phyloP scores from a whole-genome alignment of 2,329 filamentous ascomycete genomes.

The Aspergillus viridinutans region DNA sequence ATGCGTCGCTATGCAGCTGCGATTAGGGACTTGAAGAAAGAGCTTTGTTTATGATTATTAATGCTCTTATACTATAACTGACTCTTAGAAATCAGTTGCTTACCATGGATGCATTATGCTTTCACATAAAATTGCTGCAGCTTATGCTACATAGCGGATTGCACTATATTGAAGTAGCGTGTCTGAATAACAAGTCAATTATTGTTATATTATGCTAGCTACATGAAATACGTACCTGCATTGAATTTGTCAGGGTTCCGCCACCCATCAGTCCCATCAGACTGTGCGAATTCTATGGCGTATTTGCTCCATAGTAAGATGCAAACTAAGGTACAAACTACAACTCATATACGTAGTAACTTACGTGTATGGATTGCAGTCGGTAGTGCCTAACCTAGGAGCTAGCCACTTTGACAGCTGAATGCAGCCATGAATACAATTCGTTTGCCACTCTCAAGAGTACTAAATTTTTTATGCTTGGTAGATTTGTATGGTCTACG shows the following conservation, averaged over 20 bases:
- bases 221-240: background rate
- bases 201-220: background rate
- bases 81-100: background rate
- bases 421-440: background rate
- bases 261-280: background rate
- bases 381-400: background rate
- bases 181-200: background rate
- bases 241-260: background rate
- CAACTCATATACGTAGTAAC: background rate
- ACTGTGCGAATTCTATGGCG: background rate
- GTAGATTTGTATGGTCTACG: background rate
- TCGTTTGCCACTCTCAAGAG: background rate
- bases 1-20: slow-evolving; percentile 13
- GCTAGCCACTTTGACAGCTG: background rate
- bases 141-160: too few relatives aligned
- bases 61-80: background rate
- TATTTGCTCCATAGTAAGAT: background rate
- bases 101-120: background rate
- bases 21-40: background rate
- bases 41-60: slow-evolving; percentile 7
- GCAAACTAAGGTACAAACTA: background rate
- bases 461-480: background rate
- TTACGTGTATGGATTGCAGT: too few relatives aligned
- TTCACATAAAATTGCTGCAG: background rate
- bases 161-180: too few relatives aligned